Evolutionary conservation across 371 early-diverging fungal species (phyloP).

Genomic region (Paraphysoderma sedebokerense): DNA sequence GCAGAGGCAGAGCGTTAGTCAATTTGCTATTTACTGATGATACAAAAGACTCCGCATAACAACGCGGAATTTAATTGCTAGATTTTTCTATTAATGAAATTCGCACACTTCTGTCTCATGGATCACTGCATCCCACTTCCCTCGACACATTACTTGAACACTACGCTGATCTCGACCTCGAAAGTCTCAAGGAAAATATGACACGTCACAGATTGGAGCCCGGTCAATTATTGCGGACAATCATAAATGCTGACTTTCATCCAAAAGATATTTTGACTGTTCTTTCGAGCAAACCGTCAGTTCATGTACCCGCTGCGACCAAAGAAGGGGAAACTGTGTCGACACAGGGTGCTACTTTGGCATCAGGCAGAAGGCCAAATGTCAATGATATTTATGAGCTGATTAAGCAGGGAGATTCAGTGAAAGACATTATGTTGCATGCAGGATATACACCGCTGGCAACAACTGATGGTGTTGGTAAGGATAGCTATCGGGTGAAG

Average conservation of each 20-base stretch:
- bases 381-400: neutral
- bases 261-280: conserved; percentile 22
- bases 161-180: conserved; percentile 11
- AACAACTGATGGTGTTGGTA: no score
- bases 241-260: conserved; percentile 17
- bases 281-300: conserved; percentile 8
- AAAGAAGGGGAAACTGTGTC: no score
- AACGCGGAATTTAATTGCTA: no score
- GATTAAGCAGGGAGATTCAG: neutral
- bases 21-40: neutral
- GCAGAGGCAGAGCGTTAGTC: neutral
- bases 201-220: conserved; percentile 13
- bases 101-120: conserved; percentile 25
- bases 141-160: conserved; percentile 21
- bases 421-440: neutral
- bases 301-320: neutral
- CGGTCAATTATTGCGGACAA: conserved; percentile 12
- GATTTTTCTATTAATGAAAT: conserved; percentile 20
- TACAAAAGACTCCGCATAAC: neutral
- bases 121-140: conserved; percentile 18
- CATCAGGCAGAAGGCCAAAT: no score
- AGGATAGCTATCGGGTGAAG: no score
- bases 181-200: conserved; percentile 19
- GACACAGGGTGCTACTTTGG: no score
- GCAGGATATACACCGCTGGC: no score